A percentile compares a stretch with the other conserved stretches of the same genome.
These are phyloP conservation scores for Apophysomyces elegans DNA, from an alignment of 371 early-diverging fungal species.

Conservation along the genomic window DNA sequence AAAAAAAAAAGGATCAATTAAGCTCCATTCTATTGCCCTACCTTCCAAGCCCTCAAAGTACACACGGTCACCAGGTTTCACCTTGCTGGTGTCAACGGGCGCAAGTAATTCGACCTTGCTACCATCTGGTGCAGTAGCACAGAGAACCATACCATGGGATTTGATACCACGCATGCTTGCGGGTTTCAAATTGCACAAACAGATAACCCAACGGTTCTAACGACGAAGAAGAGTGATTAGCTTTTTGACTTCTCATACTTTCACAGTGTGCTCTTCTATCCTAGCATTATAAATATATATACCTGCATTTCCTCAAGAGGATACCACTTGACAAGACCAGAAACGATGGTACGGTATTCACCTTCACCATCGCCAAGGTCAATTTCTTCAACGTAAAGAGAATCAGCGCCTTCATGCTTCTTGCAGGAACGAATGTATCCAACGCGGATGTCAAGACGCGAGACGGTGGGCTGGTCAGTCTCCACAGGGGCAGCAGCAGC, in stretches of 20 bases:
- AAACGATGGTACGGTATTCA: slow-evolving; percentile 87
- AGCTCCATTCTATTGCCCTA: slow-evolving; percentile 2
- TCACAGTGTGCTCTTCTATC: neutral
- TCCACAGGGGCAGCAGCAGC: slow-evolving; percentile 46
- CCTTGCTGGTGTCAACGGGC: slow-evolving; percentile 81
- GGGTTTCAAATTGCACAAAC: slow-evolving; percentile 88
- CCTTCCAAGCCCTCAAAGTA: slow-evolving; percentile 90
- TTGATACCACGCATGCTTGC: slow-evolving; percentile 95
- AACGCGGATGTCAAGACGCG: slow-evolving; percentile 92
- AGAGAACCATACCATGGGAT: slow-evolving; percentile 95
- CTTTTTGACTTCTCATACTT: too few species aligned
- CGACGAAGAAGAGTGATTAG: neutral
- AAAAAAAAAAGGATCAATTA: too few species aligned
- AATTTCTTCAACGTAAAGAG: slow-evolving; percentile 94
- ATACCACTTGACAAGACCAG: slow-evolving; percentile 92
- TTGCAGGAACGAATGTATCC: slow-evolving; percentile 84
- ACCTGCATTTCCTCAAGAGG: slow-evolving; percentile 86
- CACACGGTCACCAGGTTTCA: slow-evolving; percentile 88
- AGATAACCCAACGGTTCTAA: slow-evolving; percentile 49
- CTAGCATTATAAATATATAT: neutral
- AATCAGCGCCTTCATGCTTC: slow-evolving; percentile 93
- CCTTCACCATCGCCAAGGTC: slow-evolving; percentile 85
- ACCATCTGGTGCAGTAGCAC: slow-evolving; percentile 86
- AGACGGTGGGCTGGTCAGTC: slow-evolving; percentile 65
- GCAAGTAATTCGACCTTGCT: slow-evolving; percentile 88